Conservation (phyloP, 169 alveolate genomes). For the Ichthyophthirius multifiliis region DNA sequence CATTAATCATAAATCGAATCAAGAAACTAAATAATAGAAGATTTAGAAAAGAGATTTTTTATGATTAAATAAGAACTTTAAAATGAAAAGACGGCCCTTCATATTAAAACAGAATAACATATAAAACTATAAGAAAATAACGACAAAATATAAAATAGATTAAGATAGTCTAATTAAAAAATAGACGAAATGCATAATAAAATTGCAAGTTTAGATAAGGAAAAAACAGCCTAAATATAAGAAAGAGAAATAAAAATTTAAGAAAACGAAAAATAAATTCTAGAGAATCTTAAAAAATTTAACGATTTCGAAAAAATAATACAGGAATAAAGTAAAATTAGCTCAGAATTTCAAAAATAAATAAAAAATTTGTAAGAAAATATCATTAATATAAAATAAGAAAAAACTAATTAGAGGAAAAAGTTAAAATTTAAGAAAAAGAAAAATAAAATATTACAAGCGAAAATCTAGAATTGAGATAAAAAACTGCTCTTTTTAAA, state of each 20-base stretch:
- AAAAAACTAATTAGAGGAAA: background rate
- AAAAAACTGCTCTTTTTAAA: background rate
- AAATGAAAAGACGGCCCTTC: background rate
- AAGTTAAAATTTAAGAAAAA: background rate
- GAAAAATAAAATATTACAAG: background rate
- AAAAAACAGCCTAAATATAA: background rate
- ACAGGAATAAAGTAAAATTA: too few species aligned
- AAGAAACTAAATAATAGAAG: background rate
- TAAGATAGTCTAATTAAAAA: background rate
- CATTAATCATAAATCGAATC: background rate
- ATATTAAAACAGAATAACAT: background rate
- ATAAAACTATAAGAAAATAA: background rate
- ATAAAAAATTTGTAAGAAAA: background rate
- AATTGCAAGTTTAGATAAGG: background rate
- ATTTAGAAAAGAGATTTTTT: background rate
- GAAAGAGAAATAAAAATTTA: background rate
- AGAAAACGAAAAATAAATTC: background rate
- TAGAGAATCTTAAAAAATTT: too few species aligned
- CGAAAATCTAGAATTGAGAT: background rate
- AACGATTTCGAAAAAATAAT: too few species aligned
- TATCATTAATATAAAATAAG: background rate
- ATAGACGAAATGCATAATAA: background rate
- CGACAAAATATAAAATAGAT: background rate
- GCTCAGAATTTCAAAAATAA: background rate
- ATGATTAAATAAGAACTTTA: background rate